Conservation (phyloP, 768 basidiomycete species). For the Phaeotremella fagi region DNA sequence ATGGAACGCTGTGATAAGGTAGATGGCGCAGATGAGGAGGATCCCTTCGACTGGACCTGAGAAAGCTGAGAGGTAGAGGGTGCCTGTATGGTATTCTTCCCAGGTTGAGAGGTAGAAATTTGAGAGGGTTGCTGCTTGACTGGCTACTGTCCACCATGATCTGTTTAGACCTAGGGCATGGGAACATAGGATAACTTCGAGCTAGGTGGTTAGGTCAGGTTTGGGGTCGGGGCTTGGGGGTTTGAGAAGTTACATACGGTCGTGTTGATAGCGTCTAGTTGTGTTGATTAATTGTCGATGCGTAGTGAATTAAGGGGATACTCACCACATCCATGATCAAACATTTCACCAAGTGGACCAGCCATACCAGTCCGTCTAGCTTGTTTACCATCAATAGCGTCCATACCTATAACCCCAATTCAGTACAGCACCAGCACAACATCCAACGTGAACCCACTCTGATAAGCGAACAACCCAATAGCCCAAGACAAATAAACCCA, state of each 20-base stretch:
- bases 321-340: conserved; percentile 73
- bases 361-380: conserved; percentile 94
- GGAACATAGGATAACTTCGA: conserved; percentile 76
- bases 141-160: conserved; percentile 95
- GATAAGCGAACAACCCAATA: conserved; percentile 82
- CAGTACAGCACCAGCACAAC: conserved; percentile 58
- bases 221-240: not conserved
- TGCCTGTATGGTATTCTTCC: conserved; percentile 59
- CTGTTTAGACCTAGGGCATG: conserved; percentile 85
- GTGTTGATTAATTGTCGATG: too few species aligned
- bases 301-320: conserved; percentile 4
- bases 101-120: conserved; percentile 80
- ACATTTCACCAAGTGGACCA: conserved; percentile 96
- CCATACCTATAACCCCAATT: conserved; percentile 53
- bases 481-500: conserved; percentile 96
- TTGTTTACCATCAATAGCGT: conserved; percentile 62
- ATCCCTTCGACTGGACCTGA: conserved; percentile 97
- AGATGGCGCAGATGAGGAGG: conserved; percentile 73
- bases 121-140: conserved; percentile 68
- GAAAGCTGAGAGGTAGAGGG: conserved; percentile 84
- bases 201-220: conserved; percentile 51
- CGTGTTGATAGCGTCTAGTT: conserved; percentile 79
- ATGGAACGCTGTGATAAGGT: conserved; percentile 68
- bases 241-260: conserved; percentile 55
- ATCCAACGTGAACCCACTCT: too few species aligned